phyloP scores from a whole-genome alignment of 345 rosid species.

The Citrus sp. region DNA sequence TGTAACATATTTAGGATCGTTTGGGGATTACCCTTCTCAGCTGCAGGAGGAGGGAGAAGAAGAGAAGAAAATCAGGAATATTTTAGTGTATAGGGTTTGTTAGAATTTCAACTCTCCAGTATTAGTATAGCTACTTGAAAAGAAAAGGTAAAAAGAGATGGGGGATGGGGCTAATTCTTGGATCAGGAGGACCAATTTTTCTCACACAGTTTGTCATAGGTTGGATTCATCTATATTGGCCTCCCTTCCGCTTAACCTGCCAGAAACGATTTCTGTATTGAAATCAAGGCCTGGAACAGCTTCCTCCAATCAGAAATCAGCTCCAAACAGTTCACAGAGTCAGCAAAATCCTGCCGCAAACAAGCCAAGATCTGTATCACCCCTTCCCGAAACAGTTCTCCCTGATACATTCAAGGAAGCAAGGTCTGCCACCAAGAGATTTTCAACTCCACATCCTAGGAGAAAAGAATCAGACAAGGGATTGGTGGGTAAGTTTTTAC shows the following conservation, averaged over 20 bases:
- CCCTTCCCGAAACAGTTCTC: conserved; percentile 52
- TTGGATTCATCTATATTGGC: conserved; percentile 57
- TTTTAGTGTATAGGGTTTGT: conserved; percentile 13
- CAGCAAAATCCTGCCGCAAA: conserved; percentile 46
- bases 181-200: conserved; percentile 88
- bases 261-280: conserved; percentile 34
- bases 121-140: conserved; percentile 5
- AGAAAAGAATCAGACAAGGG: conserved; percentile 50
- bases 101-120: conserved; percentile 22
- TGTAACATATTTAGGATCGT: conserved; percentile 19
- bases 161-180: conserved; percentile 74
- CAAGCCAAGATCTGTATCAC: conserved; percentile 85
- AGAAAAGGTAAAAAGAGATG: conserved; percentile 35
- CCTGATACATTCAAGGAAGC: conserved; percentile 91
- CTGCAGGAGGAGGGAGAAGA: conserved; percentile 20
- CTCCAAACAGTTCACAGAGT: conserved; percentile 29
- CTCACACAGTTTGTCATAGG: conserved; percentile 83
- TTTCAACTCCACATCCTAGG: conserved; percentile 78
- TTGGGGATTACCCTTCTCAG: conserved; percentile 12
- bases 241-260: conserved; percentile 36
- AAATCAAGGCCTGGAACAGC: conserved; percentile 39
- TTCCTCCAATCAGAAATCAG: conserved; percentile 24
- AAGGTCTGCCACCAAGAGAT: conserved; percentile 61
- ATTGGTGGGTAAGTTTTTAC: conserved; percentile 30
- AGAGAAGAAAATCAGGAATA: conserved; percentile 12